These are phyloP conservation scores for Silybum marianum DNA, from an alignment of 129 eudicot species.

Conservation along the genomic window DNA sequence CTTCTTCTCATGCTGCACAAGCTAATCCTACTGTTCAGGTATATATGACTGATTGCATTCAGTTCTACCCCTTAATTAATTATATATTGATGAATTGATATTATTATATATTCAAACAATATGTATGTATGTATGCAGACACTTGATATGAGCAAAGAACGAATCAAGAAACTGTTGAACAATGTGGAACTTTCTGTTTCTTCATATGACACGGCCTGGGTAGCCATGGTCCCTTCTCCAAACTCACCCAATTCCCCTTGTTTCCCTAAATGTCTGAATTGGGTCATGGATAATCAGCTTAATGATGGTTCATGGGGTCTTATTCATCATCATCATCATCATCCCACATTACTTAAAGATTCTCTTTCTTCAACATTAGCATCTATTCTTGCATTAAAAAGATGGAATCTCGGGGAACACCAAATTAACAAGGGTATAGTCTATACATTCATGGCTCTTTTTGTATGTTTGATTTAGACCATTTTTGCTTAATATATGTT, in stretches of 20 bases:
- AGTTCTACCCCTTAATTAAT: neutral
- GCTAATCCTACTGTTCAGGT: conserved; percentile 16
- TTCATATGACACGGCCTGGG: conserved; percentile 40
- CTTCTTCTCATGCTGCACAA: conserved; percentile 26
- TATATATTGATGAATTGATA: neutral
- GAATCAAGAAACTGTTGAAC: conserved; percentile 6
- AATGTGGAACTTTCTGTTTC: conserved; percentile 16
- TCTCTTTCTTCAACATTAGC: conserved; percentile 36
- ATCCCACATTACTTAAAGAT: conserved; percentile 17
- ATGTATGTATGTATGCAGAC: neutral
- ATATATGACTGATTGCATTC: neutral
- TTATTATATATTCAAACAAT: neutral
- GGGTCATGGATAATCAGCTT: conserved; percentile 39
- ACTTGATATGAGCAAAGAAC: neutral
- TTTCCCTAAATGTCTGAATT: conserved; percentile 34
- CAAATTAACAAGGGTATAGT: conserved; percentile 24
- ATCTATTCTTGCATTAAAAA: conserved; percentile 26
- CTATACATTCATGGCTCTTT: too few relatives aligned
- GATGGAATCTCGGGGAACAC: conserved; percentile 28
- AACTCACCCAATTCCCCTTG: conserved; percentile 18
- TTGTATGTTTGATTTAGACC: too few relatives aligned
- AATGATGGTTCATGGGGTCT: conserved; percentile 39
- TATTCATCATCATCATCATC: neutral
- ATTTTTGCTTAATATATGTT: neutral
- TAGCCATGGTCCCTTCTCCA: conserved; percentile 36